Conservation (phyloP, 495 filamentous ascomycete species). For the Xylaria intraflava region DNA sequence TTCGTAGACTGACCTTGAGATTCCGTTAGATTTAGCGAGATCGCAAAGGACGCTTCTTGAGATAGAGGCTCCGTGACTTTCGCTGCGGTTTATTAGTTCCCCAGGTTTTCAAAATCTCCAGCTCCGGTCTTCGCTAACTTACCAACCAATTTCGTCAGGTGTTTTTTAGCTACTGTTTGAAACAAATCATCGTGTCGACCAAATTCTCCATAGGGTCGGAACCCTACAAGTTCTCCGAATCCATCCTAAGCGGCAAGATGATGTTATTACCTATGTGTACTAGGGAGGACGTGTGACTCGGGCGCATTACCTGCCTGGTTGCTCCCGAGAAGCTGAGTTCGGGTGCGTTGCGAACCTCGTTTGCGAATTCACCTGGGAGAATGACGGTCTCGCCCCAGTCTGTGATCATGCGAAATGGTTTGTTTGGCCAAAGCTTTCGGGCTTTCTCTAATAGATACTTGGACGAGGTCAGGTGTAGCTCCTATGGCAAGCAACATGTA, state of each 20-base stretch:
- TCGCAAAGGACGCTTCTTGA: conserved; percentile 34
- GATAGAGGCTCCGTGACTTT: conserved; percentile 31
- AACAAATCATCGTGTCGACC: conserved; percentile 21
- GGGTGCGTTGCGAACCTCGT: conserved; percentile 43
- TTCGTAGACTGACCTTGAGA: conserved; percentile 2
- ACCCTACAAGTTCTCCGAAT: conserved; percentile 41
- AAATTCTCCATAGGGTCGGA: conserved; percentile 42
- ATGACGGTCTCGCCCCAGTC: conserved; percentile 24
- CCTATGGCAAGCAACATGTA: no score
- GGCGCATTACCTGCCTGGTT: background rate
- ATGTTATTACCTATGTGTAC: background rate
- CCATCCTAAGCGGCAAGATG: no score
- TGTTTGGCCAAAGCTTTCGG: conserved; percentile 2
- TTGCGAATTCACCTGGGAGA: conserved; percentile 38
- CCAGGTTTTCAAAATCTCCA: background rate
- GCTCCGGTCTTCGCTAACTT: conserved; percentile 16
- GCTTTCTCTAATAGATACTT: background rate
- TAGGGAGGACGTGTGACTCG: background rate
- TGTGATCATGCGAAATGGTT: conserved; percentile 8
- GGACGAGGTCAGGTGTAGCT: no score
- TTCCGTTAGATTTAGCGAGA: conserved; percentile 27
- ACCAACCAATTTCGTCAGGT: conserved; percentile 45
- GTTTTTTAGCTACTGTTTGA: conserved; percentile 36
- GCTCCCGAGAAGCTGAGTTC: conserved; percentile 29
- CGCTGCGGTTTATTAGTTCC: conserved; percentile 11